These are phyloP conservation scores for Hyaloscypha variabilis DNA, from an alignment of 495 filamentous ascomycete genomes.

Conservation along the genomic window DNA sequence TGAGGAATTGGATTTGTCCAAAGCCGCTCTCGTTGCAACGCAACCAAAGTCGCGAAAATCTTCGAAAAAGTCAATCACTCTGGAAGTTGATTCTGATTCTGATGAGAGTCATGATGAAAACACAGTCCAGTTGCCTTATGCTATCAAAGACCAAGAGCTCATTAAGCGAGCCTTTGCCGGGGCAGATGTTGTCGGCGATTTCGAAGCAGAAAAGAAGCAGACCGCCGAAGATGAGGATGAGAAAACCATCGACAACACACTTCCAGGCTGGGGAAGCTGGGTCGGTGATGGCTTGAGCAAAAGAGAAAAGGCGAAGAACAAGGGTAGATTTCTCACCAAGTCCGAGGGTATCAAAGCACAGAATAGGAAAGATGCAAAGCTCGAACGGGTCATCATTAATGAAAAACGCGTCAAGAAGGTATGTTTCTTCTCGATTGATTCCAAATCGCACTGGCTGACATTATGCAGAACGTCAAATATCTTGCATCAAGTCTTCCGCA, in stretches of 20 bases:
- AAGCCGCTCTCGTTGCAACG: constrained; percentile 36
- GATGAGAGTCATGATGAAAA: constrained; percentile 43
- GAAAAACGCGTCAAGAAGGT: constrained; percentile 93
- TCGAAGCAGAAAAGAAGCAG: constrained; percentile 78
- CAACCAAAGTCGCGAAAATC: constrained; percentile 27
- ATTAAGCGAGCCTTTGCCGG: constrained; percentile 87
- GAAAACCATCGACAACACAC: constrained; percentile 78
- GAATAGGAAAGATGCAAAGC: constrained; percentile 75
- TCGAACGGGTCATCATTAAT: constrained; percentile 86
- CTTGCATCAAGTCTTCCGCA: constrained; percentile 80
- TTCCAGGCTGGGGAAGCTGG: constrained; percentile 95
- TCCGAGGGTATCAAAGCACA: constrained; percentile 78
- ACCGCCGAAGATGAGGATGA: constrained; percentile 79
- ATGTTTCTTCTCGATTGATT: constrained; percentile 31
- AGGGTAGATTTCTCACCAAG: constrained; percentile 61
- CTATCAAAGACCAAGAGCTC: constrained; percentile 77
- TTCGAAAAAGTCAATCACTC: constrained; percentile 12
- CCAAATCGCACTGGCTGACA: constrained; percentile 8
- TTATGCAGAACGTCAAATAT: constrained; percentile 77
- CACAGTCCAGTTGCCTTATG: constrained; percentile 56
- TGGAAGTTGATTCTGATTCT: constrained; percentile 50
- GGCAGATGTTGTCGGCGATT: constrained; percentile 83
- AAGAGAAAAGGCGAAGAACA: constrained; percentile 60
- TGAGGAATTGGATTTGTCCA: constrained; percentile 43
- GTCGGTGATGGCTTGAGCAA: constrained; percentile 75